These are phyloP conservation scores for Gossypium arboreum DNA, from an alignment of 345 rosid species.

Conservation along the genomic window DNA sequence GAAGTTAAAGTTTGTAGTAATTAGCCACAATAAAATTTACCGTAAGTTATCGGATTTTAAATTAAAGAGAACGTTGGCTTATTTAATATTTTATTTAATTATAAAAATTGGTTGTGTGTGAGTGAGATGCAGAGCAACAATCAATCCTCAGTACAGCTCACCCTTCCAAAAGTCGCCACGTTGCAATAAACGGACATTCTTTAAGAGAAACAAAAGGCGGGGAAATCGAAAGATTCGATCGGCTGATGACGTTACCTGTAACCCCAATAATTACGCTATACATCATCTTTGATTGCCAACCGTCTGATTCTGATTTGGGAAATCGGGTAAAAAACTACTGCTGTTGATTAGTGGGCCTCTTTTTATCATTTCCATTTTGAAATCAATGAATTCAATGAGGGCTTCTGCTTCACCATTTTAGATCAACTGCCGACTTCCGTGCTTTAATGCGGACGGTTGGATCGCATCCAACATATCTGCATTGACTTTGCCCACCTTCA, in stretches of 20 bases:
- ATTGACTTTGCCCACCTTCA: background rate
- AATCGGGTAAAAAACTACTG: background rate
- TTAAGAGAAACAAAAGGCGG: background rate
- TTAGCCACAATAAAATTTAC: too few relatives aligned
- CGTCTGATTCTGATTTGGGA: background rate
- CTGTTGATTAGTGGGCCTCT: background rate
- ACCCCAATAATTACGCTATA: background rate
- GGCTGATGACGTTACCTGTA: background rate
- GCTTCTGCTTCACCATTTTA: background rate
- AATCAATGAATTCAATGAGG: background rate
- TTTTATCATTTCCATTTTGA: too few relatives aligned
- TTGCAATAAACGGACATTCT: background rate
- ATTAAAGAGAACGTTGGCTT: background rate
- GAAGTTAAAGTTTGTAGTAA: too few relatives aligned
- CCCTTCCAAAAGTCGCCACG: background rate
- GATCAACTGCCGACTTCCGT: background rate
- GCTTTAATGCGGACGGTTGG: background rate
- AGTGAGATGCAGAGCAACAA: background rate
- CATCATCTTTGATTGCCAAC: background rate
- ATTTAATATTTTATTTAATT: background rate
- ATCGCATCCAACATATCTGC: background rate
- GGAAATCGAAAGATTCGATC: background rate
- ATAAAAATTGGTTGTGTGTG: background rate
- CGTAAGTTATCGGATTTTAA: too few relatives aligned
- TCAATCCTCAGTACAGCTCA: background rate